Evolutionary conservation across 257 asterid genomes (phyloP), one percentile per base, ranked within the genome.

Genomic region (Osmanthus fragrans): DNA sequence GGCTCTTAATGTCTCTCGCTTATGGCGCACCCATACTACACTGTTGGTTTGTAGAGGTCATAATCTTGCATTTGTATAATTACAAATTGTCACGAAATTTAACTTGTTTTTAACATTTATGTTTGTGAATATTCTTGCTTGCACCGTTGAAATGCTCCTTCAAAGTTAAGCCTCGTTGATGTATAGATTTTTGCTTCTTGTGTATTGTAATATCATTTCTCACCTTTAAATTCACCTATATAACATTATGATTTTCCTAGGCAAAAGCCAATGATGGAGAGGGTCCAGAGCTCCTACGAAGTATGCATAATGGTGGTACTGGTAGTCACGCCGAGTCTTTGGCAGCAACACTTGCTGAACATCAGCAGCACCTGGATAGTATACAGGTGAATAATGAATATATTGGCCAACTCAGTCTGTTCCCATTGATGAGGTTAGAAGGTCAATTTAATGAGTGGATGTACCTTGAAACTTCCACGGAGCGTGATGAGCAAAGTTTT

Each of bases 191-290:
- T 13, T 37, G 33, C 15, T 12, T 11, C 58, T 51, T 34, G n/a
- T 49, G 10, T 74, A 5, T 36, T 74, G 32, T 79, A 66, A 39
- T 65, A 27, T 67, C 27, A 21, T 51, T 56, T 73, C 75, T 71
- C 29, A 37, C 32, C 4, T 18, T 70, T 51, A 36, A 39, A 1
- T 40, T 45, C 58, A 54, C 19, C 64, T 66, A 29, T 18, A 29
- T 74, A 63, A 49, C 18, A 70, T 49, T 78, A 67, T 51, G 73
- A 77, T 51, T 76, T 72, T 79, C 80, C 75, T 90, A 95, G 99
- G 91, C 97, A 85, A 95, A 93, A 80, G 80, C 93, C 86, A 95
- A 95, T 80, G 97, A 92, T 74, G 99, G 99, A 45, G 92, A 93
- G 78, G 99, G 99, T 69, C 98, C 99, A 19, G 97, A 92, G 82